Conservation (phyloP, 352 stramenopile species). For the Bremia lactucae region DNA sequence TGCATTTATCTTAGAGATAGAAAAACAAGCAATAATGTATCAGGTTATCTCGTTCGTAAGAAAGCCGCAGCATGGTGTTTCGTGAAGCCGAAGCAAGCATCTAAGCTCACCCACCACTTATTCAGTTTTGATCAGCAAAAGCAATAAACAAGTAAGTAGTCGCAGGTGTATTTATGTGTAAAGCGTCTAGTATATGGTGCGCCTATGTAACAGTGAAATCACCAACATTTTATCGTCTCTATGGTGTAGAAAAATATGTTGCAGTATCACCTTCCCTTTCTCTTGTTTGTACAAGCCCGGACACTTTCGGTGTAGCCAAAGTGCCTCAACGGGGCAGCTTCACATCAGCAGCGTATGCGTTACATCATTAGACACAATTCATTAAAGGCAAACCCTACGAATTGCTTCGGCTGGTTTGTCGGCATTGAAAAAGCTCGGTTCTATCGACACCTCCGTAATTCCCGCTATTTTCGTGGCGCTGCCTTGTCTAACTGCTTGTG, state of each 20-base stretch:
- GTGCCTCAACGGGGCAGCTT: slow-evolving; percentile 5
- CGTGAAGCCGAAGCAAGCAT: no score
- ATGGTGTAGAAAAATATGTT: slow-evolving; percentile 12
- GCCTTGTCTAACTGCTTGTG: slow-evolving; percentile 13
- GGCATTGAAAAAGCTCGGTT: slow-evolving; percentile 6
- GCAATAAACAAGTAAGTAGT: no score
- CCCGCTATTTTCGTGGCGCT: slow-evolving; percentile 7
- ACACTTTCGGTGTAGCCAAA: slow-evolving; percentile 16
- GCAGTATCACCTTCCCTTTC: slow-evolving; percentile 14
- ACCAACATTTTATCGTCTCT: slow-evolving; percentile 16
- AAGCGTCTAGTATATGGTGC: no score
- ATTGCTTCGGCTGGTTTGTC: slow-evolving; percentile 8
- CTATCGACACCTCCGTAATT: slow-evolving; percentile 11
- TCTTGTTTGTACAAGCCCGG: slow-evolving; percentile 20
- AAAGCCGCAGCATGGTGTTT: slow-evolving; percentile 10
- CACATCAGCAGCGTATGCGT: slow-evolving; percentile 3
- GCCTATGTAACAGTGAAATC: slow-evolving; percentile 9
- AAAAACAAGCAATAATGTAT: slow-evolving; percentile 20
- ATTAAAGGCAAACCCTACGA: slow-evolving; percentile 2
- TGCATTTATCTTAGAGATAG: slow-evolving; percentile 27
- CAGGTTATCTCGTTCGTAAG: slow-evolving; percentile 11
- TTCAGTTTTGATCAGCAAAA: slow-evolving; percentile 23
- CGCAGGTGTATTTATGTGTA: no score
- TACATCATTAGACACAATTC: no score
- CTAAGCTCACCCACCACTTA: no score